Conservation (phyloP, 1,139 yeast genomes). For the Geotrichum klebahnii region DNA sequence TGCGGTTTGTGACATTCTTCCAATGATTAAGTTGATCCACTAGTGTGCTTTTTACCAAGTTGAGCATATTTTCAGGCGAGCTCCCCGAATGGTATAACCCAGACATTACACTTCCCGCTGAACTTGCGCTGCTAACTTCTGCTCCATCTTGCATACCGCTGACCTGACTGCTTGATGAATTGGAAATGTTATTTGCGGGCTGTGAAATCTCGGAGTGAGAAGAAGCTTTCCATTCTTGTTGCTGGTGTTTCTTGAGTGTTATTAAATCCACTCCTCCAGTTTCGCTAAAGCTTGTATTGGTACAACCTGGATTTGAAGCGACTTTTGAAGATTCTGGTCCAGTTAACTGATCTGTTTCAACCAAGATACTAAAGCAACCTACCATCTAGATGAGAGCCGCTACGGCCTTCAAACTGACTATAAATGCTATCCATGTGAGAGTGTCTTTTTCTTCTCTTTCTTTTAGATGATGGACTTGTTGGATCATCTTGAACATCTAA, state of each 20-base stretch:
- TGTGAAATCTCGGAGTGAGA: no score
- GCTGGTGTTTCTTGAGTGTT: no score
- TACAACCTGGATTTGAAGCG: no score
- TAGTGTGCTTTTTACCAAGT: slow-evolving; percentile 3
- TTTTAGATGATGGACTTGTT: background rate
- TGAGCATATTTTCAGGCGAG: background rate
- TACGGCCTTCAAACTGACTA: background rate
- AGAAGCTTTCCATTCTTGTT: no score
- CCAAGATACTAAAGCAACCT: background rate
- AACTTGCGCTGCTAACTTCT: background rate
- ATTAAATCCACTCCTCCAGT: no score
- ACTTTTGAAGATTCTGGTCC: background rate
- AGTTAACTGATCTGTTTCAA: background rate
- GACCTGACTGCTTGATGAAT: background rate
- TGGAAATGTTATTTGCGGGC: background rate
- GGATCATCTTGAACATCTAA: background rate
- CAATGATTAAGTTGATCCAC: slow-evolving; percentile 12
- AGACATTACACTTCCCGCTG: background rate
- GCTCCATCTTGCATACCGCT: background rate
- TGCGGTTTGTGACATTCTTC: slow-evolving; percentile 3
- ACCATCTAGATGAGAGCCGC: background rate
- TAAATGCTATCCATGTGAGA: slow-evolving; percentile 20
- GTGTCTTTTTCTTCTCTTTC: slow-evolving; percentile 17
- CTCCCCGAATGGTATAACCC: background rate
- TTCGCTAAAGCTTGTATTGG: no score